Conservation (phyloP, 371 early-diverging fungal genomes). For the Capniomyces stellatus region DNA sequence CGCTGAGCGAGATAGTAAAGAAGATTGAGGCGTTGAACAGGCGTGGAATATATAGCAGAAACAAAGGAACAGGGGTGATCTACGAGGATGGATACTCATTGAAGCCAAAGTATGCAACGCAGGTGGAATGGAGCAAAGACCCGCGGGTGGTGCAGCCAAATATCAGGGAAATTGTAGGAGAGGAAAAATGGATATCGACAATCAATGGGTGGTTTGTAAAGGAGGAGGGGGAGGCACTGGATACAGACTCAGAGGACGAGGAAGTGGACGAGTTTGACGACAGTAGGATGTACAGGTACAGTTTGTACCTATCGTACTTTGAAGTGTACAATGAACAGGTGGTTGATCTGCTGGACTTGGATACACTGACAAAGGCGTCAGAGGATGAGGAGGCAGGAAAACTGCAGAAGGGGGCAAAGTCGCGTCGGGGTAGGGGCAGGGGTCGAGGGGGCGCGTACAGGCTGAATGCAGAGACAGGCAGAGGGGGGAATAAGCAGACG, state of each 20-base stretch:
- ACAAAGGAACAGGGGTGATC: background rate
- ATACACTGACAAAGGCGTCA: constrained; percentile 10
- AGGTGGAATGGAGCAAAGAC: constrained; percentile 22
- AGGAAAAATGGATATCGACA: background rate
- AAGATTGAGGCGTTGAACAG: constrained; percentile 7
- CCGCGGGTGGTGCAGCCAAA: constrained; percentile 16
- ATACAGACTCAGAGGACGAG: constrained; percentile 4
- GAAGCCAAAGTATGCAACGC: constrained; percentile 18
- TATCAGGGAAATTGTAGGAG: constrained; percentile 7
- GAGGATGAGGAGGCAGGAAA: background rate
- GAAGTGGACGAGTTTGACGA: constrained; percentile 5
- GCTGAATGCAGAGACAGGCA: background rate
- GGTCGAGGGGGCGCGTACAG: background rate
- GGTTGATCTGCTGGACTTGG: constrained; percentile 48
- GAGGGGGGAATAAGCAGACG: constrained; percentile 2
- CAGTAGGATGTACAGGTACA: constrained; percentile 32
- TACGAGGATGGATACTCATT: constrained; percentile 1
- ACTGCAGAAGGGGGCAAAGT: background rate
- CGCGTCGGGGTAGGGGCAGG: background rate
- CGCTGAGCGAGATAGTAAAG: constrained; percentile 36
- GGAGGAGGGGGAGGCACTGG: constrained; percentile 1
- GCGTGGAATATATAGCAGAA: constrained; percentile 11
- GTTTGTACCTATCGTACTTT: constrained; percentile 53
- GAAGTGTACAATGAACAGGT: constrained; percentile 75
- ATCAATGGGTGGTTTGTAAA: constrained; percentile 7